phyloP scores from a whole-genome alignment of 805 yeast species.

The Lachancea kluyveri region DNA sequence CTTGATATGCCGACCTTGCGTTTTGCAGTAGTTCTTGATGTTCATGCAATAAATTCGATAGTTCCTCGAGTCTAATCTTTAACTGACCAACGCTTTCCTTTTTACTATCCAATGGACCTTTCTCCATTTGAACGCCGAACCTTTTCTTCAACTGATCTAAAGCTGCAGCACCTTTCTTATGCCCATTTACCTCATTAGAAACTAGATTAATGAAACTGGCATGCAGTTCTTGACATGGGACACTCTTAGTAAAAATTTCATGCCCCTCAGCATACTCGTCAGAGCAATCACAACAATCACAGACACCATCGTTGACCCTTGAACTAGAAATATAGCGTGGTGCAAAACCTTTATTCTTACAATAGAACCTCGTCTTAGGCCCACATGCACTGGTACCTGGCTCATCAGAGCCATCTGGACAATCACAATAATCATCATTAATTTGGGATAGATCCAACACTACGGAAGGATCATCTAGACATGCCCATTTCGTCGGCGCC shows the following conservation, averaged over 20 bases:
- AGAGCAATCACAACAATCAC: conserved; percentile 97
- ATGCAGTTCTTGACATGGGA: conserved; percentile 19
- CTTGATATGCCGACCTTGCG: conserved; percentile 13
- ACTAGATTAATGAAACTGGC: conserved; percentile 18
- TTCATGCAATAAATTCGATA: conserved; percentile 10
- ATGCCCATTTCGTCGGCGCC: conserved; percentile 56
- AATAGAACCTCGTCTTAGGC: conserved; percentile 45
- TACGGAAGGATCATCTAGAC: conserved; percentile 64
- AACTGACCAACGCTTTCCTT: conserved; percentile 6
- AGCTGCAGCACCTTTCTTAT: conserved; percentile 43
- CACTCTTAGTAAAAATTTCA: conserved; percentile 17
- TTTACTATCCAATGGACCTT: conserved; percentile 10
- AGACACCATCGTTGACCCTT: conserved; percentile 81
- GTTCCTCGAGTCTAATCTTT: conserved; percentile 6
- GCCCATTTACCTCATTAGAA: conserved; percentile 48
- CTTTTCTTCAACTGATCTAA: conserved; percentile 24
- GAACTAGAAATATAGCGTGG: conserved; percentile 58
- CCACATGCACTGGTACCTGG: conserved; percentile 90
- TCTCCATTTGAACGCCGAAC: conserved; percentile 11
- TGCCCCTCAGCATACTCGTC: conserved; percentile 57
- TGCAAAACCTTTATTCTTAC: conserved; percentile 67
- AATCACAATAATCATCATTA: conserved; percentile 89
- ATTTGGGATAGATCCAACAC: conserved; percentile 53
- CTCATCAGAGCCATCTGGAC: conserved; percentile 97
- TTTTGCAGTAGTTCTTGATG: conserved; percentile 20